phyloP scores from a whole-genome alignment of 495 filamentous ascomycete genomes.

The Lasiosphaeria ovina region DNA sequence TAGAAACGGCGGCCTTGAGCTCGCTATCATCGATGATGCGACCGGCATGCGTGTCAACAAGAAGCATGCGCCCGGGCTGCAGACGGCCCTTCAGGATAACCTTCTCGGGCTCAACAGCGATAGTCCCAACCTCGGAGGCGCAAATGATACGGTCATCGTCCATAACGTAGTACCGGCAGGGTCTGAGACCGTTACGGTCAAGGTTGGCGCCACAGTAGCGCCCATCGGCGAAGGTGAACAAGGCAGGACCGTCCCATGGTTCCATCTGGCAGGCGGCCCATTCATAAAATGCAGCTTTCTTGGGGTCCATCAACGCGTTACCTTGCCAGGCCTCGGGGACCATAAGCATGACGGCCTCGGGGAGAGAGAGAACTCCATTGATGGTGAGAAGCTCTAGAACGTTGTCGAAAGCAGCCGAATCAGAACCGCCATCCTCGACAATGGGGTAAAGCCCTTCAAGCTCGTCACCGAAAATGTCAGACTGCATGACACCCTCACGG shows the following conservation, averaged over 20 bases:
- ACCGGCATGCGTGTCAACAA: conserved; percentile 93
- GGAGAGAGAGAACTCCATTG: conserved; percentile 94
- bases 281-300: conserved; percentile 98
- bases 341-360: conserved; percentile 99
- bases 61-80: conserved; percentile 94
- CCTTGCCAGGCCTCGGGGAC: conserved; percentile 99
- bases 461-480: conserved; percentile 88
- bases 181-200: conserved; percentile 95
- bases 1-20: conserved; percentile 85
- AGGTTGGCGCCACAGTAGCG: conserved; percentile 97
- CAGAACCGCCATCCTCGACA: conserved; percentile 95
- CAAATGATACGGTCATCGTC: conserved; percentile 99
- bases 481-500: conserved; percentile 92
- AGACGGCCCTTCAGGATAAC: conserved; percentile 93
- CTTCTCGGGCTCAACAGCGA: conserved; percentile 83
- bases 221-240: conserved; percentile 98
- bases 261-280: conserved; percentile 99
- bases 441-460: conserved; percentile 91
- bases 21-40: conserved; percentile 95
- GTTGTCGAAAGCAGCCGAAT: conserved; percentile 98
- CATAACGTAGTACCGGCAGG: conserved; percentile 97
- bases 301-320: conserved; percentile 85
- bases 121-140: conserved; percentile 96
- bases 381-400: conserved; percentile 93
- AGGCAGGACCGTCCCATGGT: conserved; percentile 96